Base-by-base conservation (phyloP, 2,329 filamentous ascomycete species). In the Thelonectria discophora region DNA sequence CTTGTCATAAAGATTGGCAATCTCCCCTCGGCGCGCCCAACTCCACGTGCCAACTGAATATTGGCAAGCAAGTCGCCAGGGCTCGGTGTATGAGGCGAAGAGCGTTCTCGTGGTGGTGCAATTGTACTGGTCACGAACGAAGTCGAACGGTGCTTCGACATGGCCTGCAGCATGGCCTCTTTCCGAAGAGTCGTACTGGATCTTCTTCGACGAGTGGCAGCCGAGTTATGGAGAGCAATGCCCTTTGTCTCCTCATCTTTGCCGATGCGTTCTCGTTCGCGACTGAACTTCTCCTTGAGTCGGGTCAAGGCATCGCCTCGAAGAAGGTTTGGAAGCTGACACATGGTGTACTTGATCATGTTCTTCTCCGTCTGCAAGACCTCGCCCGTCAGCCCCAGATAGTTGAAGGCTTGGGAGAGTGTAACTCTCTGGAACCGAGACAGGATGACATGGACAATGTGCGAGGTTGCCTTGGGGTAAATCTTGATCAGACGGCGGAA, bases 361-460 rank as follows among this genome's bases (percentile, higher is more conserved):
- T 92, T 89, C 74, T 92, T 92, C 74, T 99, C 95, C 1, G 94
- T 97, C 50, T 93, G 90, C 12, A 99, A 78, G 1, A 99, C 94
- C 72, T 99, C 95, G 40, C 89, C 92, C 0, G 93, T 97, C 43
- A 99, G 78, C 1, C 96, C 95, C 15, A 99, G 86, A 72, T 99
- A 99, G 55, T 92, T 92, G 81, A 97, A 95, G 0, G 93, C 95
- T 11, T 96, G 98, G 0, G 94, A 91, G 55, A 99, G 87, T 0
- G 95, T 99, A 3, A 99, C 96, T 68, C 96, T 85, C 74, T 99
- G 94, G 53, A 99, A 89, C 50, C 96, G 87, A 3, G 96, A 97
- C 32, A 99, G 80, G 63, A 99, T 99, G 47, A 99, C 94, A 74
- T 99, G 95, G 6, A 99, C 93, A 65, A 99, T 98, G 73, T 99